These are phyloP conservation scores for Mytilinidion resinicola DNA, from an alignment of 495 filamentous ascomycete species.

Conservation along the genomic window DNA sequence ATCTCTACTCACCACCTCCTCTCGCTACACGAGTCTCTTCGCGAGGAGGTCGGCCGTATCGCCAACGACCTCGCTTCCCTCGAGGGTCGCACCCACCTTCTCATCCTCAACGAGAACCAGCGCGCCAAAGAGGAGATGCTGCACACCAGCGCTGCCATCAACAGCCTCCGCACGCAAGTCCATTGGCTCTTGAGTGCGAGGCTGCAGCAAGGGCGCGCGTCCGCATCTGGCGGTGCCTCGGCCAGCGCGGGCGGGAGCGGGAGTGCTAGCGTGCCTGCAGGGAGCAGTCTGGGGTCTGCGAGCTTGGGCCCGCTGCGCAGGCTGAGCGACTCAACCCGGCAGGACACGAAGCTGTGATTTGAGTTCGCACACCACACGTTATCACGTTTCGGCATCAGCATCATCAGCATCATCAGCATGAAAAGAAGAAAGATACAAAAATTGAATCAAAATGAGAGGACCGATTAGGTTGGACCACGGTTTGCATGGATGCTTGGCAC, in stretches of 20 bases:
- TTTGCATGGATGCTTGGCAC: no score
- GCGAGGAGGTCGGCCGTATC: conserved; percentile 56
- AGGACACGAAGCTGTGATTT: conserved; percentile 29
- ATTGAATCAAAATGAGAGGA: no score
- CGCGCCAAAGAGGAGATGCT: conserved; percentile 63
- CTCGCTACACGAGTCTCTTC: conserved; percentile 61
- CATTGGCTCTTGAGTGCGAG: conserved; percentile 63
- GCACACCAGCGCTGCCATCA: conserved; percentile 58
- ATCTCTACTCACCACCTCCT: conserved; percentile 54
- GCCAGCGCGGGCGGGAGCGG: conserved; percentile 9
- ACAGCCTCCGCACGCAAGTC: conserved; percentile 58
- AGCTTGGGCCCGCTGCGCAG: conserved; percentile 22
- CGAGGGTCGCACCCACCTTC: conserved; percentile 60
- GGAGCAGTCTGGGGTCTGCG: conserved; percentile 5
- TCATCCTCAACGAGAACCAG: conserved; percentile 61
- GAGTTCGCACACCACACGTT: neutral
- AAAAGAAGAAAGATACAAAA: no score
- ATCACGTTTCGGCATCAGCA: no score
- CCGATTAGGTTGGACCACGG: no score
- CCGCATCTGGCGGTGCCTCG: conserved; percentile 4
- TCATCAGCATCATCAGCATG: no score
- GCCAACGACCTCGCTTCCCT: conserved; percentile 54
- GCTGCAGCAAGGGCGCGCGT: conserved; percentile 38
- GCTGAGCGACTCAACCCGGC: conserved; percentile 29
- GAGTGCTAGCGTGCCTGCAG: neutral